A percentile compares a stretch with the other conserved stretches of the same genome.
phyloP scores from a whole-genome alignment of 495 filamentous ascomycete genomes.

The Neurospora tetraspora region DNA sequence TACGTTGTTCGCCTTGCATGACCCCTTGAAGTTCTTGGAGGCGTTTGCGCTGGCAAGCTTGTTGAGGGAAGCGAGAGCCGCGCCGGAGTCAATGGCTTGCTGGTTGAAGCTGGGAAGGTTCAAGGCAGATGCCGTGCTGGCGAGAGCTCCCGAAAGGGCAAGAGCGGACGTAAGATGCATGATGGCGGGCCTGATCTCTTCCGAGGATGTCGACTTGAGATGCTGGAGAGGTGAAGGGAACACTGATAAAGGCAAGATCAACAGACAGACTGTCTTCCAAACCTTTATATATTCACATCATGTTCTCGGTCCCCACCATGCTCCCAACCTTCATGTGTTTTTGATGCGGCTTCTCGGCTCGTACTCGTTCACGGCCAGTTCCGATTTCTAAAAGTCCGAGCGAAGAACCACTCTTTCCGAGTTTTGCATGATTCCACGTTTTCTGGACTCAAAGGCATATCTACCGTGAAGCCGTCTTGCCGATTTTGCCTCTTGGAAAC shows the following conservation, averaged over 20 bases:
- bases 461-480: no score
- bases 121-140: conserved; percentile 1
- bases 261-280: not conserved
- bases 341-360: not conserved
- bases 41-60: conserved; percentile 11
- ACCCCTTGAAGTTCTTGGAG: conserved; percentile 3
- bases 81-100: conserved; percentile 13
- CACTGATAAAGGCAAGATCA: not conserved
- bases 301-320: not conserved
- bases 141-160: conserved; percentile 1
- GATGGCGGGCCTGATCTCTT: not conserved
- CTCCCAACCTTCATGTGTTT: not conserved
- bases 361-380: not conserved
- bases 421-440: no score
- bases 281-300: not conserved
- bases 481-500: no score
- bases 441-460: no score
- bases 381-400: not conserved
- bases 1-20: conserved; percentile 14
- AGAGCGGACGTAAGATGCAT: not conserved
- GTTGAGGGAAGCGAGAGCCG: conserved; percentile 16
- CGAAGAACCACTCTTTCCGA: not conserved
- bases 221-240: not conserved
- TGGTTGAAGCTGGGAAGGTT: conserved; percentile 12
- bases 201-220: not conserved